phyloP scores from a whole-genome alignment of 257 asterid genomes.

The Petunia secreta region DNA sequence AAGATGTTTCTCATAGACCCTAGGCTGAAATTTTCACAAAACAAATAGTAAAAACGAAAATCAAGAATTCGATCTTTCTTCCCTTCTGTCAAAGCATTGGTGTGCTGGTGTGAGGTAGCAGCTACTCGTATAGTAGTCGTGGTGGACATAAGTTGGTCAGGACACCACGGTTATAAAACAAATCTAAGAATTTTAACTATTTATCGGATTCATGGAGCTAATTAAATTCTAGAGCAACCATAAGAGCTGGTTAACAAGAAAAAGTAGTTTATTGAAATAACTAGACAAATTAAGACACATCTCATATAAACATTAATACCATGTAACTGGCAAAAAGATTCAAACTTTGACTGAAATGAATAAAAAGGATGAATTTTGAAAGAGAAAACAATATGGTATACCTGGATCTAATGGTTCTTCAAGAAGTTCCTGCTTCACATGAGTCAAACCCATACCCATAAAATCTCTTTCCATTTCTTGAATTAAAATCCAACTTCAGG shows the following conservation, averaged over 20 bases:
- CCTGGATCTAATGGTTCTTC: slow-evolving; percentile 62
- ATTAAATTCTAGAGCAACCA: slow-evolving; percentile 4
- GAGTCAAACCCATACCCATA: slow-evolving; percentile 80
- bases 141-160: neutral
- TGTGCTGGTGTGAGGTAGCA: neutral
- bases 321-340: neutral
- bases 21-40: neutral
- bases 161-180: neutral
- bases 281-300: neutral
- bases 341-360: neutral
- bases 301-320: neutral
- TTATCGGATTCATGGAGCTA: too few relatives aligned
- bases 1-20: too few relatives aligned
- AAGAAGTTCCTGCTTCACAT: slow-evolving; percentile 57
- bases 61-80: neutral
- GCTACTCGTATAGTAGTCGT: neutral
- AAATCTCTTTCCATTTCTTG: slow-evolving; percentile 69
- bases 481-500: neutral
- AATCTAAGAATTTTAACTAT: neutral
- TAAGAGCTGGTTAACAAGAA: neutral
- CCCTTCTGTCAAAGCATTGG: too few relatives aligned
- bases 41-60: neutral
- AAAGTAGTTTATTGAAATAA: neutral
- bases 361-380: slow-evolving; percentile 1
- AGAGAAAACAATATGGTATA: slow-evolving; percentile 24